Base-by-base conservation (phyloP, 805 yeast genomes). In the Wickerhamomyces canadensis region DNA sequence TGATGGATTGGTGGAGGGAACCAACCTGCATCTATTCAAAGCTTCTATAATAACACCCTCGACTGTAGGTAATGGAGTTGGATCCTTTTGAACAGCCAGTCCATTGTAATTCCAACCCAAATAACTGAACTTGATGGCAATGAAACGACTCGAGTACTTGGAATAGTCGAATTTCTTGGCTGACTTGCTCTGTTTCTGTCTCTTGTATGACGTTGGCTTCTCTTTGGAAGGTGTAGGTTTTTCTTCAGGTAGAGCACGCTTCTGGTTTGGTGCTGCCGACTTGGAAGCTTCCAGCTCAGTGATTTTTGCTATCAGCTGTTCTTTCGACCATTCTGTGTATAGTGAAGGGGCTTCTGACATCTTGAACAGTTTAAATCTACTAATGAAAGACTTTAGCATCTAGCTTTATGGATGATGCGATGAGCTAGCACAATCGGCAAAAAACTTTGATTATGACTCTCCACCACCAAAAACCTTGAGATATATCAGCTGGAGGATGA, bases 91-190 rank as follows among this genome's bases (percentile, higher is more conserved):
- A 33, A 75, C 64, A 0, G 95, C 96, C 18, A 93, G 65, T 0
- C 98, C 98, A 54, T 82, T 87, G 60, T 93, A 93, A 52, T 83
- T 75, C 97, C 97, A 91, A 1, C 98, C 98, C 34, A 85, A 54
- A 57, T 93, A 93, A 0, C 96, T 83, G 62, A 93, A 93, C 43
- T 75, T 67, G 22, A 93, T 53, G 0, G 95, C 98, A 12, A 93
- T 72, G 42, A 75, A 76, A 38, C 98, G 66, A 2, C 77, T 76
- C 10, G 65, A 46, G 51, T 74, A 75, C 43, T 76, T 79, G 13
- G 76, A 62, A 47, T 83, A 84, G 49, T 85, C 91, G 55, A 88
- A 77, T 17, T 49, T 57, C 49, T 58, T 31, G 19, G 43, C 47
- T 54, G 62, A 44, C 42, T 55, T 58, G 45, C 54, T 9, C 12